Evolutionary conservation across 2,329 filamentous ascomycete genomes (phyloP).

Genomic region (Colletotrichum sublineola): DNA sequence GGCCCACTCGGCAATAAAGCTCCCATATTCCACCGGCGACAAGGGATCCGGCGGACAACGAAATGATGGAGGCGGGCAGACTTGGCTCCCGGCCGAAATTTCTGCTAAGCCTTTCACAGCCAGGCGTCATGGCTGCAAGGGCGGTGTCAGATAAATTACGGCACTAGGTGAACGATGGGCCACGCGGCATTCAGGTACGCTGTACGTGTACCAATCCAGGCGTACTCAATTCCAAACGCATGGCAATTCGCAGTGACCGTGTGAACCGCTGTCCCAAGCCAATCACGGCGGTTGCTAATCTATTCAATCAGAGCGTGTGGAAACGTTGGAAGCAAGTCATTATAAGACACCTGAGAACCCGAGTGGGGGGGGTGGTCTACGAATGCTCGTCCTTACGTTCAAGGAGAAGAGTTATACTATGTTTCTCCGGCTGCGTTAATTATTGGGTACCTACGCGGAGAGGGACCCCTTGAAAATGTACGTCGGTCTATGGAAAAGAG

Average conservation of each 20-base stretch:
- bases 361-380: neutral
- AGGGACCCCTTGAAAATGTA: too few species aligned
- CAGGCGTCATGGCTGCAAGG: slow-evolving; percentile 62
- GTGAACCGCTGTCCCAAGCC: neutral
- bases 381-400: neutral
- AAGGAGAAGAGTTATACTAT: neutral
- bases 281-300: neutral
- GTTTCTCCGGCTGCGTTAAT: too few species aligned
- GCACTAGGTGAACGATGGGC: neutral
- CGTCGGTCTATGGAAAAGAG: neutral
- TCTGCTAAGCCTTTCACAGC: slow-evolving; percentile 68
- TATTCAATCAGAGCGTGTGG: neutral
- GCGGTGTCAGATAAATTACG: neutral
- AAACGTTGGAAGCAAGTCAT: neutral
- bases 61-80: slow-evolving; percentile 60
- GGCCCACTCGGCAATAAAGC: neutral
- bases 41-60: slow-evolving; percentile 67
- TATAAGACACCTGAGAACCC: neutral
- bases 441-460: too few species aligned
- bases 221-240: slow-evolving; percentile 3
- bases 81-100: slow-evolving; percentile 70
- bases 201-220: slow-evolving; percentile 74
- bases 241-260: neutral
- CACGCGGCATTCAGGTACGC: slow-evolving; percentile 65
- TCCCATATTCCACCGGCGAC: slow-evolving; percentile 54